phyloP scores from a whole-genome alignment of 306 rosid genomes.

The Argentina anserina region DNA sequence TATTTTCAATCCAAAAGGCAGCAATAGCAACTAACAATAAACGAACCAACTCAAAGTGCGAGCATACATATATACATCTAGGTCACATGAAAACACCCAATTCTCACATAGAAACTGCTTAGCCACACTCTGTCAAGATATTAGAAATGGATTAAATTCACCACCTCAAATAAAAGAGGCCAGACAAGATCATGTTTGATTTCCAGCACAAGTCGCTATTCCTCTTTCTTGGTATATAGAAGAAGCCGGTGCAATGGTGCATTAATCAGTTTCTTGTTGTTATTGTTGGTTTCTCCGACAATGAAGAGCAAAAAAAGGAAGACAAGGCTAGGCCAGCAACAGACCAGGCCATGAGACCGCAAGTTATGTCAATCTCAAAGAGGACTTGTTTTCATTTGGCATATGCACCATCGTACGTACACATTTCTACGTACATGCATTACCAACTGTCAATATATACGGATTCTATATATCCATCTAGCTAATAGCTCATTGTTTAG shows the following conservation, averaged over 20 bases:
- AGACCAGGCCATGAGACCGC: constrained; percentile 10
- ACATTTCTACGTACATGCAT: neutral
- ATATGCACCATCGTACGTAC: neutral
- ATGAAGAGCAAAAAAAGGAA: neutral
- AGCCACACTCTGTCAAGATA: neutral
- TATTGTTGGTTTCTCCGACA: neutral
- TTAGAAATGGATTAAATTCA: neutral
- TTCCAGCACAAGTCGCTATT: neutral
- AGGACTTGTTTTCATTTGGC: neutral
- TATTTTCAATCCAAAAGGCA: too few relatives aligned
- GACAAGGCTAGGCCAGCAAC: constrained; percentile 10
- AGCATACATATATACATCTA: too few relatives aligned
- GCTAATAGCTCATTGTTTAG: neutral
- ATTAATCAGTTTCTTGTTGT: neutral
- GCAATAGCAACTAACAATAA: too few relatives aligned
- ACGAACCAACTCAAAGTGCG: too few relatives aligned
- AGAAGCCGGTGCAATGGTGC: neutral
- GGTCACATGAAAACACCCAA: too few relatives aligned
- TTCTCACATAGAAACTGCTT: neutral
- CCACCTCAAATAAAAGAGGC: neutral
- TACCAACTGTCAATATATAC: neutral
- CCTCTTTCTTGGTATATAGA: neutral
- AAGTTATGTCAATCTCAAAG: neutral
- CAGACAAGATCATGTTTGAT: neutral
- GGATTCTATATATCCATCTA: neutral